Evolutionary conservation across 768 basidiomycete genomes (phyloP).

Genomic region (Rhodotorula taiwanensis): DNA sequence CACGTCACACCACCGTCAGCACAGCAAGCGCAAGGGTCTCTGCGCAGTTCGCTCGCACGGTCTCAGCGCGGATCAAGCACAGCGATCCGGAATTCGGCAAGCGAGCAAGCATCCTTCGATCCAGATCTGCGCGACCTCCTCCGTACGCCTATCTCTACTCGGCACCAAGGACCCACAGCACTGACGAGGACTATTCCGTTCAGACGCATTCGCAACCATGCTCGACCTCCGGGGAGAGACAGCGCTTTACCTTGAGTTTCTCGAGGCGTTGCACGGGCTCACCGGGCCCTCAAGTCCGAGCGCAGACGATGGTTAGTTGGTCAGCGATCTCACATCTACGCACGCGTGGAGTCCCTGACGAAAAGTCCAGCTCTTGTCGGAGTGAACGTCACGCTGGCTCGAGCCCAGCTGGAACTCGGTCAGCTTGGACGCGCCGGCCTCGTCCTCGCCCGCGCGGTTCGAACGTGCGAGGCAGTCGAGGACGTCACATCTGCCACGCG

Average conservation of each 20-base stretch:
- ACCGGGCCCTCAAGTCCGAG: neutral
- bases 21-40: too few relatives aligned
- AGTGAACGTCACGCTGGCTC: constrained; percentile 50
- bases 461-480: constrained; percentile 46
- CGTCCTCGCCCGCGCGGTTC: constrained; percentile 58
- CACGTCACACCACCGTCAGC: too few relatives aligned
- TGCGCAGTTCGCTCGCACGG: too few relatives aligned
- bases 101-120: too few relatives aligned
- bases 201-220: constrained; percentile 49
- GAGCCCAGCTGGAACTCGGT: constrained; percentile 72
- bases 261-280: constrained; percentile 60
- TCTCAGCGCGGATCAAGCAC: too few relatives aligned
- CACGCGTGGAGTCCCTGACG: too few relatives aligned
- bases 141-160: constrained; percentile 15
- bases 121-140: constrained; percentile 38
- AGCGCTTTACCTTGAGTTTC: constrained; percentile 59
- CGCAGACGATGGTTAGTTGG: neutral
- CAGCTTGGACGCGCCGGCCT: constrained; percentile 60
- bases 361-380: too few relatives aligned
- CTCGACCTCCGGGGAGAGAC: constrained; percentile 64
- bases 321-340: too few relatives aligned
- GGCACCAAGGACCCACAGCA: too few relatives aligned
- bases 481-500: constrained; percentile 53
- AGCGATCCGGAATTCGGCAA: too few relatives aligned
- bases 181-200: too few relatives aligned